Conservation (phyloP, 1,139 yeast genomes). For the Insectozyma bohioensis region DNA sequence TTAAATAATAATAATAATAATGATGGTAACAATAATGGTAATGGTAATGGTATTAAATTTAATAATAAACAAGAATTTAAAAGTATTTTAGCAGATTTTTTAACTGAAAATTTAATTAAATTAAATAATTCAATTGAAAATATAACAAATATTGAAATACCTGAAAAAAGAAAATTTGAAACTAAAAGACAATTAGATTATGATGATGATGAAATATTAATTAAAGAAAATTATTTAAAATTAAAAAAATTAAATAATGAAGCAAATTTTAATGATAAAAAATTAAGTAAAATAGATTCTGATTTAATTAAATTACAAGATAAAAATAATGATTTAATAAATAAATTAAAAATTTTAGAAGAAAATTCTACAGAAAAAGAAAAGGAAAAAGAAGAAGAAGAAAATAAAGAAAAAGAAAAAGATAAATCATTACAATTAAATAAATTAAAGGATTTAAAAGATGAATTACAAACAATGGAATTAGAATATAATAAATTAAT, state of each 20-base stretch:
- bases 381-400: no score
- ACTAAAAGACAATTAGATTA: constrained; percentile 48
- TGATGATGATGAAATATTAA: constrained; percentile 49
- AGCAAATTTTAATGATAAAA: constrained; percentile 47
- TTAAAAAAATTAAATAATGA: constrained; percentile 50
- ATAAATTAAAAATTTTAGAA: constrained; percentile 20
- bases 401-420: constrained; percentile 9
- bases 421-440: constrained; percentile 23
- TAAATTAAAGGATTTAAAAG: constrained; percentile 28
- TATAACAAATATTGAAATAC: constrained; percentile 23
- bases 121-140: constrained; percentile 29
- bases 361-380: no score
- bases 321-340: constrained; percentile 17
- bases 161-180: constrained; percentile 39
- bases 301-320: constrained; percentile 26
- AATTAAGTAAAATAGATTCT: constrained; percentile 41
- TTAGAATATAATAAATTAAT: constrained; percentile 27
- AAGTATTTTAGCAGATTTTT: constrained; percentile 37
- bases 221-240: constrained; percentile 49
- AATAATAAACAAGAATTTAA: constrained; percentile 40
- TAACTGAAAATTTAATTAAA: constrained; percentile 35
- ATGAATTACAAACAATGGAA: constrained; percentile 26
- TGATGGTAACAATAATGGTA: constrained; percentile 11
- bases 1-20: constrained; percentile 13
- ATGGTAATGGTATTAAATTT: constrained; percentile 16